Evolutionary conservation across 495 filamentous ascomycete genomes (phyloP).

Genomic region (Tuber borchii): DNA sequence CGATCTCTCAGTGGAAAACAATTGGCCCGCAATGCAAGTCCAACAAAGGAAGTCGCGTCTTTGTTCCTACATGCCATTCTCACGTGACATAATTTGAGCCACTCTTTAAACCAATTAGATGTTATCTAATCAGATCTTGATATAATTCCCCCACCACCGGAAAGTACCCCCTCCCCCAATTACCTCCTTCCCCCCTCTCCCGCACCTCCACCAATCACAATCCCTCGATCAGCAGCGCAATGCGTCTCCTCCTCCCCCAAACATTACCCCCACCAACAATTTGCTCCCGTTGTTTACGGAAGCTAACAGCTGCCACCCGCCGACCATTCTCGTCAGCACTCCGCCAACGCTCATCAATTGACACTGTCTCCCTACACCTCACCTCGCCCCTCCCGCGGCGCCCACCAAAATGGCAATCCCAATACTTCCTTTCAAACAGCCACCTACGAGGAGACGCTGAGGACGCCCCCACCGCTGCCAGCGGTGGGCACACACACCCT

Average conservation of each 20-base stretch:
- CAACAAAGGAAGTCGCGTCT: not conserved
- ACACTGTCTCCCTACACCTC: not conserved
- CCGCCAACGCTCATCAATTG: conserved; percentile 6
- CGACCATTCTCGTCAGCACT: conserved; percentile 7
- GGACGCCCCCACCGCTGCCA: not conserved
- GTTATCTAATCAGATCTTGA: not conserved
- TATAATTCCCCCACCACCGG: not conserved
- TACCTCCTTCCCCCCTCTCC: not conserved
- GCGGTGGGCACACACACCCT: not conserved
- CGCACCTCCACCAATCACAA: not conserved
- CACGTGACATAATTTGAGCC: not conserved
- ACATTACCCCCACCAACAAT: conserved; percentile 17
- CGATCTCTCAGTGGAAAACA: not conserved
- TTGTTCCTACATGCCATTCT: not conserved
- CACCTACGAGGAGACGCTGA: conserved; percentile 13
- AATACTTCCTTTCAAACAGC: conserved; percentile 33
- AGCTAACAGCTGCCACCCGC: not conserved
- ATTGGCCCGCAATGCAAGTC: not conserved
- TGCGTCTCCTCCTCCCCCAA: conserved; percentile 24
- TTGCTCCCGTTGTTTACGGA: conserved; percentile 20
- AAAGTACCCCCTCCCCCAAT: not conserved
- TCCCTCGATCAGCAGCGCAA: conserved; percentile 1
- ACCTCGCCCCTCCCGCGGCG: not conserved
- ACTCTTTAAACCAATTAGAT: not conserved
- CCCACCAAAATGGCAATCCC: conserved; percentile 21